Evolutionary conservation across 148 eudicot genomes (phyloP), one percentile per base, ranked within the genome.

Genomic region (Rhododendron ovatum): DNA sequence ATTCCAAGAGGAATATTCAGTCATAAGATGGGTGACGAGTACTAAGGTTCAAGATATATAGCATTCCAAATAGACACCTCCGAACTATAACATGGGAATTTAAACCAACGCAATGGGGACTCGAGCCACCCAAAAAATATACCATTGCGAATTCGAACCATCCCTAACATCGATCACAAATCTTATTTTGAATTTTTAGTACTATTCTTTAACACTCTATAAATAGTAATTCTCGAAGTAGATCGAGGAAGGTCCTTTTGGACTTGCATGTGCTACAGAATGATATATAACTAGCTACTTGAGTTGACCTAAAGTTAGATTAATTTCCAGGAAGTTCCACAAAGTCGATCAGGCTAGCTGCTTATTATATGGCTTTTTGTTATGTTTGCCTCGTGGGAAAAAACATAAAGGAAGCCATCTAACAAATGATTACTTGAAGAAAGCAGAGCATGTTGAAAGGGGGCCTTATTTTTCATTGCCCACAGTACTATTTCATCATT

Each of bases 341-440:
- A 4, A 24, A 76, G 28, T 20, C 20, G 55, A 37, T 53, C 61
- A 76, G 78, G 88, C 30, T 30, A 30, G 30, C 85, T 83, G 85
- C 14, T n/a, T n/a, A 11, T 43, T 45, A 17, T 5, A 48, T 78
- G 33, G 53, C 53, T 43, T 87, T 86, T 83, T 83, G 22, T 39
- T 30, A 8, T 67, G 7, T 1, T 9, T 50, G 81, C 45, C 35
- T 45, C 41, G 12, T 8, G 45, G 43, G 43, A 2, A 37, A 35
- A 82, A 35, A 39, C n/a, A n/a, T 24, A 67, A 17, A 37, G 50
- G 50, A 18, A 55, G 48, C 80, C 83, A 87, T 76, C 26, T 11
- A 22, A 83, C 85, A 47, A 48, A 82, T 74, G 30, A 82, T 87
- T 61, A 76, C 76, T 77, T 75, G 78, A 10, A 51, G 14, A 17